Base-by-base conservation (phyloP, 2,329 filamentous ascomycete genomes). In the Beauveria brongniartii region DNA sequence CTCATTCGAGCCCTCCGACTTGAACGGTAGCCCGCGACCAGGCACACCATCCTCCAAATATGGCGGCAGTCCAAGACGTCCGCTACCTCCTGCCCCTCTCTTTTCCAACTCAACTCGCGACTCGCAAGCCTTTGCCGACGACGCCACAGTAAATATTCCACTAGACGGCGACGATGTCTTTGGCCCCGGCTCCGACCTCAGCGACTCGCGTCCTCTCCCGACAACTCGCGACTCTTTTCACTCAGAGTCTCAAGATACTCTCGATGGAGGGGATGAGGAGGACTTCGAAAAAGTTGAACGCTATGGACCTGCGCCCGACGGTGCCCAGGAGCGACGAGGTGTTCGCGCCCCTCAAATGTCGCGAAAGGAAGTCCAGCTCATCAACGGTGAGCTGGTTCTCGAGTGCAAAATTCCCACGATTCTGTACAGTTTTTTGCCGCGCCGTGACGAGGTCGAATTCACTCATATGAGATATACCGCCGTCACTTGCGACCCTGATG, bases 331-430 rank as follows among this genome's bases (percentile, higher is more conserved):
- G 70, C 86, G 94, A 61, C 84, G 94, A 69, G 94, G 94, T 61
- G 91, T 93, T 30, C 86, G 93, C 65, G 84, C 89, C 34, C 91
- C 91, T 3, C 91, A 96, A 69, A 93, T 93, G 84, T 85, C 89
- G 12, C 94, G 88, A 75, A 96, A 96, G 71, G 93, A 97, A 73
- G 94, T 99, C 59, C 88, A 91, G 69, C 83, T 99, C 50, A 95
- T 97, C 81, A 97, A 99, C 71, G 94, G 94, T 70, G 93, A 99
- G 75, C 86, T 99, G 58, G 93, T 99, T 62, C 81, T 99, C 52
- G 94, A 99, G 77, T 97, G 94, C 81, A 99, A 99, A 77, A 99
- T 99, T 66, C 94, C 95, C 0, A 99, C 94, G 0, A 99, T 97
- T 67, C 80, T 99, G 46, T 95, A 97, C 82, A 96, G 92, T 72